Base-by-base conservation (phyloP, 2,329 filamentous ascomycete species). In the Aureobasidium namibiae region DNA sequence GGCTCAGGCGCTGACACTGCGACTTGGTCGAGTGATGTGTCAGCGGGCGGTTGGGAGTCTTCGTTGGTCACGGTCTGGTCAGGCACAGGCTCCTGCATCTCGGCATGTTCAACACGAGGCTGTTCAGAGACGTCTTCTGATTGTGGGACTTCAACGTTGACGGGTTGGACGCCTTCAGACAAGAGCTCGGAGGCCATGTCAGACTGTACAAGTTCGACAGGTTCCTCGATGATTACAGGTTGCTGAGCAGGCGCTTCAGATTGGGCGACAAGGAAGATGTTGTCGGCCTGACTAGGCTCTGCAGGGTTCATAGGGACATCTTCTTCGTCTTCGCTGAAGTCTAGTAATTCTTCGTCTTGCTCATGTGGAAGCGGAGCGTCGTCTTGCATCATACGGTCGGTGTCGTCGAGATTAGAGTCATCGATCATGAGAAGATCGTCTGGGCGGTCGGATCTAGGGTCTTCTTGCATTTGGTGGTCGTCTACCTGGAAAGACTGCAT, bases 401-500 rank as follows among this genome's bases (percentile, higher is more conserved):
- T 52, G 23, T 57, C 59, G 24, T 63, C 65, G 33, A 61, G 59
- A n/a, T 66, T 33, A 5, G 56, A 38, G 36, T 39, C 67, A 58
- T 72, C 71, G 56, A 65, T 64, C 14, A 67, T 67, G 31, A 69
- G 67, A 34, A 72, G 70, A 14, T 66, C 68, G 4, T 67, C 60
- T 13, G 46, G 63, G n/a, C 65, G 62, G 18, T 67, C 67, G 66
- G 49, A 71, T 69, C 62, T 68, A 31, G 65, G 73, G 64, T 86
- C 84, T 64, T 82, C 78, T 50, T 82, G 74, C 56, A 83, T 82
- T 60, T 77, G 75, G 63, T 84, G 79, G 64, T 84, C 80, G 61
- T 85, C 77, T 34, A 61, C 18, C 11, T 42, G 63, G 14, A 63
- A 50, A 3, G 65, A 61, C 3, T 58, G 62, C 52, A 56, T 56